Percentiles rank a stretch among this genome's conserved stretches.
Evolutionary conservation across 768 basidiomycete species (phyloP).

Genomic region (Kwoniella dejecticola): DNA sequence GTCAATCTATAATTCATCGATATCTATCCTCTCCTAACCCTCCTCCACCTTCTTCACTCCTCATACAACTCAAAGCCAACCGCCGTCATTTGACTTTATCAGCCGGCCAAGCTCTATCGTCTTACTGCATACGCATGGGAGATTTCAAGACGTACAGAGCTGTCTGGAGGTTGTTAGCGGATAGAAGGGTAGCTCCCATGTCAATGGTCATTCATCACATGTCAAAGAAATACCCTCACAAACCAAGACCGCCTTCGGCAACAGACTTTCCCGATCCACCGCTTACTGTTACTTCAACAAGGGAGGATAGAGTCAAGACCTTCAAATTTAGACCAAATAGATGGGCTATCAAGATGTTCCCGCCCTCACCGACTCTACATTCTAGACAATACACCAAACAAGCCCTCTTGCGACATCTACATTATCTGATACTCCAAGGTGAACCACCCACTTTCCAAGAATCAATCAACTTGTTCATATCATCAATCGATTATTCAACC

Average conservation of each 20-base stretch:
- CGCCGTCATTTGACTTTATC: background rate
- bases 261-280: background rate
- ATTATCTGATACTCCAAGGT: constrained; percentile 12
- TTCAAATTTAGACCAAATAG: constrained; percentile 6
- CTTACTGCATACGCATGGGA: constrained; percentile 11
- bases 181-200: constrained; percentile 3
- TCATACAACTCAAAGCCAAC: constrained; percentile 3
- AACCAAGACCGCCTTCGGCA: background rate
- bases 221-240: background rate
- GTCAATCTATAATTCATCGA: constrained; percentile 2
- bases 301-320: too few species aligned
- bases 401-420: constrained; percentile 5
- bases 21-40: constrained; percentile 7
- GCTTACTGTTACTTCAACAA: background rate
- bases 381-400: background rate
- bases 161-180: constrained; percentile 3
- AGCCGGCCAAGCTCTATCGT: background rate
- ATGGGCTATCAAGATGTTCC: constrained; percentile 20
- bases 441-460: constrained; percentile 6
- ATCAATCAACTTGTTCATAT: background rate
- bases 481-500: background rate
- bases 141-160: constrained; percentile 9
- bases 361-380: constrained; percentile 1
- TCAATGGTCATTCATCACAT: background rate
- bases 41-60: constrained; percentile 7